Evolutionary conservation across 2,329 filamentous ascomycete species (phyloP).

Genomic region (Neofusicoccum parvum): DNA sequence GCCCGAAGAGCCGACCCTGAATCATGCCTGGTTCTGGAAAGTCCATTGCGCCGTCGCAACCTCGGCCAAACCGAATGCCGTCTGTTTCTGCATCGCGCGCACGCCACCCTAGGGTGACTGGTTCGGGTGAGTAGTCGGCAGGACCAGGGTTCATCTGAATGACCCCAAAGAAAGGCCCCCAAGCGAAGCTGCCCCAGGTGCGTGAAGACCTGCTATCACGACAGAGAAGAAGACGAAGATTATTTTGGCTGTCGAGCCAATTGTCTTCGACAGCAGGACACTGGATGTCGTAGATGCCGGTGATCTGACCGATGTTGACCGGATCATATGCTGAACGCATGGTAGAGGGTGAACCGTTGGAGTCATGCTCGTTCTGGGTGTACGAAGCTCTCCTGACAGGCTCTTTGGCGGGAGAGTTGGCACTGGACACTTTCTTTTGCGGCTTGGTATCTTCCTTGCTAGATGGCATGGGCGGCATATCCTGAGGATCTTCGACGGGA

Average conservation of each 20-base stretch:
- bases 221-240: slow-evolving; percentile 42
- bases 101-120: slow-evolving; percentile 33
- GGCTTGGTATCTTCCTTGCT: neutral
- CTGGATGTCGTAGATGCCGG: slow-evolving; percentile 48
- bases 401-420: neutral
- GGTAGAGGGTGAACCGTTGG: neutral
- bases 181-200: slow-evolving; percentile 53
- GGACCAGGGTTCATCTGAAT: slow-evolving; percentile 40
- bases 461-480: neutral
- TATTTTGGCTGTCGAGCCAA: neutral
- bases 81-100: slow-evolving; percentile 31
- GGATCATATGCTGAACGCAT: neutral
- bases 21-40: slow-evolving; percentile 29
- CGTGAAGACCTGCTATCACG: slow-evolving; percentile 29
- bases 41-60: slow-evolving; percentile 37
- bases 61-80: slow-evolving; percentile 33
- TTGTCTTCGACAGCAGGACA: slow-evolving; percentile 33
- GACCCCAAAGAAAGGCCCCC: slow-evolving; percentile 47
- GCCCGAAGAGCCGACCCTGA: slow-evolving; percentile 28
- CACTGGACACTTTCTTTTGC: neutral
- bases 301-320: slow-evolving; percentile 26
- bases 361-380: neutral
- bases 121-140: neutral
- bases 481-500: slow-evolving; percentile 19
- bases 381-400: neutral